A percentile compares a stretch with the other conserved stretches of the same genome.
Evolutionary conservation across 768 basidiomycete species (phyloP).

Genomic region (Cystoderma amianthinum): DNA sequence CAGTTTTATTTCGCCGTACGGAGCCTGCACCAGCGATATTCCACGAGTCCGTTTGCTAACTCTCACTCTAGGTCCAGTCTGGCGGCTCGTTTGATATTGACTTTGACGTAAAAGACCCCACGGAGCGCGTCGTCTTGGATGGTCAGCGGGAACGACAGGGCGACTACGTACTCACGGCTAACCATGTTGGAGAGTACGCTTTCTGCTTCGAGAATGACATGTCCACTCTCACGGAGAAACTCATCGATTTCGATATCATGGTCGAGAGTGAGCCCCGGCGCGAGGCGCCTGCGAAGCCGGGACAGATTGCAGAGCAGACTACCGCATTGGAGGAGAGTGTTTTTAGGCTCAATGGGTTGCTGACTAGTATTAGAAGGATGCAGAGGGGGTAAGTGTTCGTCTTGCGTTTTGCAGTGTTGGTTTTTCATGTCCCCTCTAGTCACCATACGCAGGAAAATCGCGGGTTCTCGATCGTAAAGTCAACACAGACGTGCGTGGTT

Average conservation of each 20-base stretch:
- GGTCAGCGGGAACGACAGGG: constrained; percentile 89
- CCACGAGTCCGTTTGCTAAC: no score
- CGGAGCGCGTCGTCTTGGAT: constrained; percentile 80
- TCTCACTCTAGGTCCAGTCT: constrained; percentile 70
- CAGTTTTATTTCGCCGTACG: constrained; percentile 96
- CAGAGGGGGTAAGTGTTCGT: constrained; percentile 80
- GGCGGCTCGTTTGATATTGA: constrained; percentile 97
- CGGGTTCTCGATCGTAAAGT: constrained; percentile 88
- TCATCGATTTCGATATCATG: constrained; percentile 96
- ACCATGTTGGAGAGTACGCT: constrained; percentile 82
- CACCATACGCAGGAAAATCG: constrained; percentile 93
- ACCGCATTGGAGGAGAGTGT: constrained; percentile 92
- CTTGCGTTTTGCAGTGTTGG: constrained; percentile 2
- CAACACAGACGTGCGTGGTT: constrained; percentile 79
- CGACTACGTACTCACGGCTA: constrained; percentile 95
- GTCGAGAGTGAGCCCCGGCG: constrained; percentile 94
- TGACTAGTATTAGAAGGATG: constrained; percentile 85
- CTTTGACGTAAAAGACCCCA: constrained; percentile 89
- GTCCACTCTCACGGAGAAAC: constrained; percentile 88
- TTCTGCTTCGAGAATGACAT: constrained; percentile 99
- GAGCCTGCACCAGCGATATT: no score
- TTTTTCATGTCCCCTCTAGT: constrained; percentile 29
- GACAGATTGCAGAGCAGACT: constrained; percentile 89
- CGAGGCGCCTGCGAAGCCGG: constrained; percentile 81
- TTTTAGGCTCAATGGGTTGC: constrained; percentile 80